Evolutionary conservation across 148 eudicot genomes (phyloP).

Genomic region (Fagopyrum homotropicum): DNA sequence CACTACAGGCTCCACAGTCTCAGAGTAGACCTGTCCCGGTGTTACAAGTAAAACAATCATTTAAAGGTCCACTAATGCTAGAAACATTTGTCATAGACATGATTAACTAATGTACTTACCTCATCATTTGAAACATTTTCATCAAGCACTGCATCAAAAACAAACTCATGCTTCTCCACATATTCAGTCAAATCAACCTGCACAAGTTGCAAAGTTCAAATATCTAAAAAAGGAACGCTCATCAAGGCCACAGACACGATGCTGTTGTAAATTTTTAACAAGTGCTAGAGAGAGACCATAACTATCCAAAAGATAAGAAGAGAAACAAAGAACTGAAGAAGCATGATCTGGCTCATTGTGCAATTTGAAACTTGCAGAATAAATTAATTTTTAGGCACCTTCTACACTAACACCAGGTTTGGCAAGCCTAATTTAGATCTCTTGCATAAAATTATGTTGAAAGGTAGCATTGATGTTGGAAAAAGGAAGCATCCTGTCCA

Average conservation of each 20-base stretch:
- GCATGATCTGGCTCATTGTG: not conserved
- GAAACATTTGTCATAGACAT: not conserved
- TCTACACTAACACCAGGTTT: not conserved
- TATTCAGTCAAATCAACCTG: constrained; percentile 85
- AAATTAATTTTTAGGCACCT: not conserved
- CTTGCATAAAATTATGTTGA: not conserved
- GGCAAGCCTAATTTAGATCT: not conserved
- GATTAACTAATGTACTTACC: constrained; percentile 28
- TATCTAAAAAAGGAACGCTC: not conserved
- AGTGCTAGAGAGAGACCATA: not conserved
- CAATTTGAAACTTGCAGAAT: not conserved
- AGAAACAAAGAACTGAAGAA: not conserved
- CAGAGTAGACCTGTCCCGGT: constrained; percentile 46
- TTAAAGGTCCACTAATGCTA: not conserved
- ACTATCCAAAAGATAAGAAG: not conserved
- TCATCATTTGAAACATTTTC: constrained; percentile 64
- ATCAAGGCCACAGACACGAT: not conserved
- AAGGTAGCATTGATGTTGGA: not conserved
- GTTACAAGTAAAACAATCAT: not conserved
- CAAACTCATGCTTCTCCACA: constrained; percentile 71
- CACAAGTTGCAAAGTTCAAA: constrained; percentile 17
- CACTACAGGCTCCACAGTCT: constrained; percentile 70
- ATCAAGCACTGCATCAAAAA: constrained; percentile 66
- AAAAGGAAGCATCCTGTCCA: not conserved
- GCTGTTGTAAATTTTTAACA: not conserved